These are phyloP conservation scores for Cylindrodendrum hubeiense DNA, from an alignment of 2,329 filamentous ascomycete species.

Conservation along the genomic window DNA sequence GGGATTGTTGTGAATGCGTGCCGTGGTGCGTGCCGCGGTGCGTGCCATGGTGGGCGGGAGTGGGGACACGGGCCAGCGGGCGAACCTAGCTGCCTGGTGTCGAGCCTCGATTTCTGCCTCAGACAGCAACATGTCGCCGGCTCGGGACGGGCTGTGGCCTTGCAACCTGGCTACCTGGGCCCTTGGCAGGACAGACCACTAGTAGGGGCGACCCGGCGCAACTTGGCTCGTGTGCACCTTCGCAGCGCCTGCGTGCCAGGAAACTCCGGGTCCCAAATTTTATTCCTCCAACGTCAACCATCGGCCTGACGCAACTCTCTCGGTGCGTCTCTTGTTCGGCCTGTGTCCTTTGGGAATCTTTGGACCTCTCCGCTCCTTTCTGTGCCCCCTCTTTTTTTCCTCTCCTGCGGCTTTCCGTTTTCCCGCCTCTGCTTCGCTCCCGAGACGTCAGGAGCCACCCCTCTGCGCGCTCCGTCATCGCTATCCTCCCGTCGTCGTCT, in stretches of 20 bases:
- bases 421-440: conserved; percentile 6
- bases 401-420: conserved; percentile 14
- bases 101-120: conserved; percentile 41
- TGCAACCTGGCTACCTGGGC: neutral
- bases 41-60: neutral
- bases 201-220: neutral
- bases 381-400: conserved; percentile 9
- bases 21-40: neutral
- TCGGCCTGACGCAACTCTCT: conserved; percentile 41
- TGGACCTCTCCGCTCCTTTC: conserved; percentile 22
- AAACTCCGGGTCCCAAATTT: conserved; percentile 42
- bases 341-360: conserved; percentile 12
- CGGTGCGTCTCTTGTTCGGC: conserved; percentile 29
- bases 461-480: conserved; percentile 36
- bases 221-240: conserved; percentile 27
- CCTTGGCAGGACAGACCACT: neutral
- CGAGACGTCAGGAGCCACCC: conserved; percentile 17
- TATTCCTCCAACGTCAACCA: conserved; percentile 43
- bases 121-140: conserved; percentile 41
- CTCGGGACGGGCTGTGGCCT: neutral
- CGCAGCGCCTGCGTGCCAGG: conserved; percentile 25
- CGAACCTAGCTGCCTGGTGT: conserved; percentile 7
- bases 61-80: conserved; percentile 15
- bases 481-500: conserved; percentile 25
- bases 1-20: neutral